These are phyloP conservation scores for Phanerochaete carnosa DNA, from an alignment of 768 basidiomycete genomes.

Conservation along the genomic window DNA sequence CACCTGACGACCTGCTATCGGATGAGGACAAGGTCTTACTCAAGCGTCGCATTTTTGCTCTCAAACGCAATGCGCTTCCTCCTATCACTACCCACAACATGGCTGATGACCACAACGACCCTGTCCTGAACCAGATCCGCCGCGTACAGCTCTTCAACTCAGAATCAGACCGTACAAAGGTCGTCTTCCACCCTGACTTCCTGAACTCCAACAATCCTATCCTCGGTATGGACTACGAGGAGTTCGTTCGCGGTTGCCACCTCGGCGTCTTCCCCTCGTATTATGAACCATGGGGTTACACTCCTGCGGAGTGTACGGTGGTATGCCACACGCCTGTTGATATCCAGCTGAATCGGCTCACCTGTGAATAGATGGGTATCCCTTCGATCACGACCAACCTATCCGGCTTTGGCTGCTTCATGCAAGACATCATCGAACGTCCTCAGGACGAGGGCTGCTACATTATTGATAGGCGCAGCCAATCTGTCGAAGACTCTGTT, in stretches of 20 bases:
- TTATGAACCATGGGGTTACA: slow-evolving; percentile 96
- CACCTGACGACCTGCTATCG: slow-evolving; percentile 75
- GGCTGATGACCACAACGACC: slow-evolving; percentile 89
- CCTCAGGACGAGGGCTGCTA: slow-evolving; percentile 96
- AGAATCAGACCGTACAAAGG: slow-evolving; percentile 87
- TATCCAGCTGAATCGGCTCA: slow-evolving; percentile 5
- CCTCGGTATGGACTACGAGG: slow-evolving; percentile 95
- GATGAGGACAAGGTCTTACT: slow-evolving; percentile 91
- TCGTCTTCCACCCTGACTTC: slow-evolving; percentile 98
- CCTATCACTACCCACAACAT: slow-evolving; percentile 99
- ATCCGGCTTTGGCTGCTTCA: slow-evolving; percentile 97
- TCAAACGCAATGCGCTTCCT: slow-evolving; percentile 92
- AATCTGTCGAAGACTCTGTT: slow-evolving; percentile 90
- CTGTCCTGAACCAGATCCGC: slow-evolving; percentile 92
- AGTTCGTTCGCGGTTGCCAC: slow-evolving; percentile 98
- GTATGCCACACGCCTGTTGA: slow-evolving; percentile 38
- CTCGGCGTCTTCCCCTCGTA: slow-evolving; percentile 98
- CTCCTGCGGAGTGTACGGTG: slow-evolving; percentile 98
- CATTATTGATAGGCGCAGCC: slow-evolving; percentile 89
- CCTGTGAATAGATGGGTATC: slow-evolving; percentile 83
- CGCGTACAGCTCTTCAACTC: slow-evolving; percentile 93
- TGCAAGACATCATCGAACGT: slow-evolving; percentile 95
- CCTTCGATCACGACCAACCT: slow-evolving; percentile 97
- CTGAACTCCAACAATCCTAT: slow-evolving; percentile 98
- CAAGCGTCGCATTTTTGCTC: slow-evolving; percentile 94